A percentile compares a stretch with the other conserved stretches of the same genome.
These are phyloP conservation scores for Xerocomus minutiporus DNA, from an alignment of 1,284 basidiomycete species.

Conservation along the genomic window DNA sequence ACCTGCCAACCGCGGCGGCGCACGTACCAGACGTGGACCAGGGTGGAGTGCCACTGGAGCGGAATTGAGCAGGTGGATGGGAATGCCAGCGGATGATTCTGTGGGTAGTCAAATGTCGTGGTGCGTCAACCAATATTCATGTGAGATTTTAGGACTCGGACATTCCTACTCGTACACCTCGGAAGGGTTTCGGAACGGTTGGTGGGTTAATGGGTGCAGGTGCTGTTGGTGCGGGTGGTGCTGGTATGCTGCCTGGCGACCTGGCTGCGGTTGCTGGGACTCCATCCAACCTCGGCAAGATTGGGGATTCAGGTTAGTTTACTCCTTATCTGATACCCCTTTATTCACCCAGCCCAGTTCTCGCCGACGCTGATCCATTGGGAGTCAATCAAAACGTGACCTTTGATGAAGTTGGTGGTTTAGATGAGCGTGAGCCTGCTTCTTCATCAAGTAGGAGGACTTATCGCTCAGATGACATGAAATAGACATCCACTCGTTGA, in stretches of 20 bases:
- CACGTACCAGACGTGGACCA: slow-evolving; percentile 42
- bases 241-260: slow-evolving; percentile 55
- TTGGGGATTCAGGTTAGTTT: slow-evolving; percentile 65
- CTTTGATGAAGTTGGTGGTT: slow-evolving; percentile 95
- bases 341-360: slow-evolving; percentile 41
- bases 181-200: slow-evolving; percentile 54
- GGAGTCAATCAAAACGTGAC: slow-evolving; percentile 93
- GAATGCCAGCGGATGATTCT: slow-evolving; percentile 65
- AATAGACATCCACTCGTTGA: slow-evolving; percentile 90
- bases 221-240: slow-evolving; percentile 41
- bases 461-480: slow-evolving; percentile 1
- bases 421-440: slow-evolving; percentile 79
- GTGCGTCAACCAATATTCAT: slow-evolving; percentile 4
- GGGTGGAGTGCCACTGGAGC: slow-evolving; percentile 76
- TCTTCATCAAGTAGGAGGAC: neutral
- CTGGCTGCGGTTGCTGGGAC: slow-evolving; percentile 60
- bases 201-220: slow-evolving; percentile 54
- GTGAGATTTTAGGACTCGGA: slow-evolving; percentile 58
- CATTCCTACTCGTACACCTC: slow-evolving; percentile 56
- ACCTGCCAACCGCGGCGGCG: slow-evolving; percentile 28
- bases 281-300: slow-evolving; percentile 77
- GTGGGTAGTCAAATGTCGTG: slow-evolving; percentile 36
- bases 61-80: slow-evolving; percentile 71
- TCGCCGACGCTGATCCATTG: slow-evolving; percentile 96
- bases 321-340: neutral